phyloP scores from a whole-genome alignment of 73 alveolate genomes.

The Breviolum minutum region DNA sequence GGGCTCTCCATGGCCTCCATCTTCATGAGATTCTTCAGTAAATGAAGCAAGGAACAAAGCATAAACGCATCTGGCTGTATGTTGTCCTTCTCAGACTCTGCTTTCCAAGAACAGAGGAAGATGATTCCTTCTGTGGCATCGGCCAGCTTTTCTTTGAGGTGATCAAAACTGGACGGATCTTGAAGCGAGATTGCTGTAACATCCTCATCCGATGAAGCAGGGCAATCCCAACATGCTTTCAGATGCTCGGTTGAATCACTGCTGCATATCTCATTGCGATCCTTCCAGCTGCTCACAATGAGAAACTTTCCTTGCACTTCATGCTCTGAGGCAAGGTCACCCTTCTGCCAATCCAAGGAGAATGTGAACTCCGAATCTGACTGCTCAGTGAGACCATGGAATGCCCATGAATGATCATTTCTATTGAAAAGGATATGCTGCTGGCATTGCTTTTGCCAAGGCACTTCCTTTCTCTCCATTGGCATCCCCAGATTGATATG shows the following conservation, averaged over 20 bases:
- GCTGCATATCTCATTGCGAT: not conserved
- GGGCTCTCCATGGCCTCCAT: not conserved
- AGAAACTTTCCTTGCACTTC: not conserved
- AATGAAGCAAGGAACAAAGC: not conserved
- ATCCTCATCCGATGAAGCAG: not conserved
- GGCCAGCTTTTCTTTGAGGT: not conserved
- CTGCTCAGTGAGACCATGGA: not conserved
- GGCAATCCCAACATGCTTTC: conserved; percentile 16
- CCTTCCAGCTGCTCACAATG: not conserved
- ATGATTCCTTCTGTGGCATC: no score
- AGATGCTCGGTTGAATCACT: not conserved
- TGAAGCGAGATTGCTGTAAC: not conserved
- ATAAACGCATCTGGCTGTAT: not conserved
- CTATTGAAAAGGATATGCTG: not conserved
- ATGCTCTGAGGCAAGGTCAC: not conserved
- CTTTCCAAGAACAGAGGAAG: no score
- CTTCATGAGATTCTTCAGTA: conserved; percentile 6
- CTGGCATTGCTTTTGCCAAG: no score
- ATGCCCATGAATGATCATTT: not conserved
- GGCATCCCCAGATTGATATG: not conserved
- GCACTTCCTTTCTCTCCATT: not conserved
- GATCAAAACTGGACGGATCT: not conserved
- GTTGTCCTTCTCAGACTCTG: no score
- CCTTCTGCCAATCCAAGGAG: not conserved
- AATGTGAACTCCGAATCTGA: not conserved